Conservation (phyloP, 2,329 filamentous ascomycete genomes). For the Fusarium cyanostomum region DNA sequence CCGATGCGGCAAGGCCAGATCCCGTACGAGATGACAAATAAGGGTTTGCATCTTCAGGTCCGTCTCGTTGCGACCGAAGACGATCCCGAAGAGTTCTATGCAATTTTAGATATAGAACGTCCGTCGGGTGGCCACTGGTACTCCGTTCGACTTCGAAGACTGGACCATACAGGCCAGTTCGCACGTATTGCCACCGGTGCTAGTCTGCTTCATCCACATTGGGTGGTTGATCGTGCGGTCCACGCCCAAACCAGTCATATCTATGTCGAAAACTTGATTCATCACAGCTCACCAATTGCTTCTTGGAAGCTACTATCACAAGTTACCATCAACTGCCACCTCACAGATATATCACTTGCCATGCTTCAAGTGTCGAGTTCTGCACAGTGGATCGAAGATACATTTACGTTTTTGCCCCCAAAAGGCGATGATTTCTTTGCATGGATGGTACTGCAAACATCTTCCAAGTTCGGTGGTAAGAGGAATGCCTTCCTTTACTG, state of each 20-base stretch:
- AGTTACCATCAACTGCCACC: not conserved
- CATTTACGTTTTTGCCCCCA: not conserved
- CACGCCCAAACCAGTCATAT: constrained; percentile 4
- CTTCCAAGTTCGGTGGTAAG: not conserved
- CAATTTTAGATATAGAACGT: constrained; percentile 2
- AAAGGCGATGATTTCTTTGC: constrained; percentile 2
- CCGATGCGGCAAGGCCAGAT: not conserved
- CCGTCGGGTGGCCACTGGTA: not conserved
- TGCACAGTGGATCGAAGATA: not conserved
- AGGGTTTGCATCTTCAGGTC: constrained; percentile 8
- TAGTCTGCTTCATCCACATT: not conserved
- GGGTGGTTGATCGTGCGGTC: not conserved
- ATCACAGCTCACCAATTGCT: not conserved
- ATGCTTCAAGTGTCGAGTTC: constrained; percentile 4
- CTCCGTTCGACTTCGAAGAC: not conserved
- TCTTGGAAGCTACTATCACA: not conserved
- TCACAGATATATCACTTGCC: not conserved
- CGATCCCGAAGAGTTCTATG: not conserved
- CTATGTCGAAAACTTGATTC: constrained; percentile 8
- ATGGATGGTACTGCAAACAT: not conserved
- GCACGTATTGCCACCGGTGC: constrained; percentile 3
- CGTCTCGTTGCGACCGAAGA: not conserved
- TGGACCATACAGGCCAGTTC: not conserved
- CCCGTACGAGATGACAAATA: constrained; percentile 21
- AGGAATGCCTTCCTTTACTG: not conserved